Conservation (phyloP, 768 basidiomycete genomes). For the Boletus reticuloceps region DNA sequence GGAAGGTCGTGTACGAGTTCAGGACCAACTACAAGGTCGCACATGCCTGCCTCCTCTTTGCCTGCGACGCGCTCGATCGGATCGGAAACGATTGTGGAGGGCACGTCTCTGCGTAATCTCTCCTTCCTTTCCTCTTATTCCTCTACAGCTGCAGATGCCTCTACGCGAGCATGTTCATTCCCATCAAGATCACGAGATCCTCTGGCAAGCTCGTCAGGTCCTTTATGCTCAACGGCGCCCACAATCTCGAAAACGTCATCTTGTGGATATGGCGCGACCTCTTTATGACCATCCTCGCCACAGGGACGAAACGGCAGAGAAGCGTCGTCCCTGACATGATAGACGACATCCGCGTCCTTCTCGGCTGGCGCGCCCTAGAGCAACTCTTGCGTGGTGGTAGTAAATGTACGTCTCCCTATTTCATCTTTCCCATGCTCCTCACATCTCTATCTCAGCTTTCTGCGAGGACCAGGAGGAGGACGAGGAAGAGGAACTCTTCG, state of each 20-base stretch:
- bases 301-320: conserved; percentile 27
- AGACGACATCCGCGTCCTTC: conserved; percentile 49
- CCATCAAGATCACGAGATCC: conserved; percentile 43
- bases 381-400: conserved; percentile 54
- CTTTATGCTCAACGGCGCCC: conserved; percentile 48
- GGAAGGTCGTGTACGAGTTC: conserved; percentile 61
- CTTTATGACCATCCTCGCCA: conserved; percentile 53
- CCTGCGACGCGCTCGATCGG: conserved; percentile 44
- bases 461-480: conserved; percentile 21
- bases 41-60: conserved; percentile 55
- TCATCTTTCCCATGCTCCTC: background rate
- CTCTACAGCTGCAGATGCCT: conserved; percentile 53
- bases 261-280: conserved; percentile 74
- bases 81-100: conserved; percentile 40
- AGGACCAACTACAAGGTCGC: conserved; percentile 48
- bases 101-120: conserved; percentile 26
- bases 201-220: conserved; percentile 46
- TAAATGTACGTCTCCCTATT: conserved; percentile 31
- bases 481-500: conserved; percentile 18
- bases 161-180: conserved; percentile 44
- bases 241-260: conserved; percentile 43
- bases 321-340: conserved; percentile 50
- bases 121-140: conserved; percentile 3
- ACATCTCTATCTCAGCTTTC: background rate
- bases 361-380: conserved; percentile 53